Evolutionary conservation across 2,329 filamentous ascomycete genomes (phyloP).

Genomic region (Nemania sp.): DNA sequence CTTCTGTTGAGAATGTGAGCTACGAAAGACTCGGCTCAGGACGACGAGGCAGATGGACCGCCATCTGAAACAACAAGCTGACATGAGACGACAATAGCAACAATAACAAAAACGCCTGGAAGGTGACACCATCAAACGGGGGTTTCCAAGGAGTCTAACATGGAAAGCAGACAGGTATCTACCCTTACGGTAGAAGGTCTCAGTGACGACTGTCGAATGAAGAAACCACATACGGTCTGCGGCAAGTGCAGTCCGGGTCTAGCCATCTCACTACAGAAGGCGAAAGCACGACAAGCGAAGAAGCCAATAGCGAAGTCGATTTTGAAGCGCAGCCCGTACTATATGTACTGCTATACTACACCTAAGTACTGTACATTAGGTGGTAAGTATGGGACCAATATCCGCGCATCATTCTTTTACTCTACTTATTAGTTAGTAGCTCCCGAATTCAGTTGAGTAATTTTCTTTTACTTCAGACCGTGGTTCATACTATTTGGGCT

Average conservation of each 20-base stretch:
- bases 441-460: too few relatives aligned
- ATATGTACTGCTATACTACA: too few relatives aligned
- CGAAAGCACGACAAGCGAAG: not conserved
- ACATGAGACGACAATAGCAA: not conserved
- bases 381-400: too few relatives aligned
- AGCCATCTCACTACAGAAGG: not conserved
- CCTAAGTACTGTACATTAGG: too few relatives aligned
- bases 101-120: not conserved
- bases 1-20: not conserved
- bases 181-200: not conserved
- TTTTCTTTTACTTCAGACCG: too few relatives aligned
- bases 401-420: too few relatives aligned
- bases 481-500: too few relatives aligned
- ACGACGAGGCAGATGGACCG: not conserved
- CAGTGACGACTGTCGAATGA: not conserved
- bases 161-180: not conserved
- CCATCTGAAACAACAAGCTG: not conserved
- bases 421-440: too few relatives aligned
- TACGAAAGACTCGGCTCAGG: not conserved
- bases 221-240: not conserved
- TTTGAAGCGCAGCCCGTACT: not conserved
- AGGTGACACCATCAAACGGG: not conserved
- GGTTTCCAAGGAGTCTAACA: conserved; percentile 3
- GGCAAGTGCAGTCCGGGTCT: not conserved
- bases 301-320: not conserved